A percentile compares a stretch with the other conserved stretches of the same genome.
Conservation (phyloP, 2,329 filamentous ascomycete genomes). For the Zasmidium cellare region DNA sequence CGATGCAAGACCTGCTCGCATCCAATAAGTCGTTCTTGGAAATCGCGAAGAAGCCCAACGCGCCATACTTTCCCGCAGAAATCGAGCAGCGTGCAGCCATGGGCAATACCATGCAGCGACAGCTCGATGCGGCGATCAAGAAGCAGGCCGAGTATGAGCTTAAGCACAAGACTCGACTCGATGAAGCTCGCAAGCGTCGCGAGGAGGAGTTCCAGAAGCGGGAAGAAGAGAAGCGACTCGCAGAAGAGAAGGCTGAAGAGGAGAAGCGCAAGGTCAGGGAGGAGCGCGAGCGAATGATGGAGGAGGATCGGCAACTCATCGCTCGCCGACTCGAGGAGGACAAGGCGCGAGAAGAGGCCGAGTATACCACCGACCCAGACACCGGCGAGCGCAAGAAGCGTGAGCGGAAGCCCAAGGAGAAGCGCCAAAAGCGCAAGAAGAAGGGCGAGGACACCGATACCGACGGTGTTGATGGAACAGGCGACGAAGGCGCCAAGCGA, state of each 20-base stretch:
- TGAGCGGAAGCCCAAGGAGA: constrained; percentile 62
- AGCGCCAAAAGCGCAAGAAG: constrained; percentile 58
- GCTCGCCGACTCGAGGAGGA: constrained; percentile 72
- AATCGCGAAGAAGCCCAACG: constrained; percentile 60
- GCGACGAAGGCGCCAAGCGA: constrained; percentile 47
- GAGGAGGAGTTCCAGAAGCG: constrained; percentile 77
- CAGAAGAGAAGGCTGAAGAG: constrained; percentile 63
- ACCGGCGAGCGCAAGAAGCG: constrained; percentile 79
- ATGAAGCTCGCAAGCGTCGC: constrained; percentile 74
- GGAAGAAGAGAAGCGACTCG: constrained; percentile 72
- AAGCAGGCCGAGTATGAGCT: constrained; percentile 90
- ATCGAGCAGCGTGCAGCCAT: constrained; percentile 96
- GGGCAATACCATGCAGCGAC: constrained; percentile 93
- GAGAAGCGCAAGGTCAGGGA: constrained; percentile 79
- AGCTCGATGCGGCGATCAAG: constrained; percentile 81
- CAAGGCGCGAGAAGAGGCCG: constrained; percentile 62
- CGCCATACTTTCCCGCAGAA: constrained; percentile 87
- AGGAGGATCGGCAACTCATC: constrained; percentile 70
- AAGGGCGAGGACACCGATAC: constrained; percentile 51
- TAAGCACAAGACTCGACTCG: constrained; percentile 84
- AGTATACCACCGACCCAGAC: constrained; percentile 78
- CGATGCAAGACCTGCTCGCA: constrained; percentile 76
- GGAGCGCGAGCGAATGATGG: constrained; percentile 78
- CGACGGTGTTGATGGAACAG: constrained; percentile 49
- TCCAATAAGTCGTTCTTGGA: constrained; percentile 71